Evolutionary conservation across 2,329 filamentous ascomycete species (phyloP).

Genomic region (Curvularia hawaiiensis): DNA sequence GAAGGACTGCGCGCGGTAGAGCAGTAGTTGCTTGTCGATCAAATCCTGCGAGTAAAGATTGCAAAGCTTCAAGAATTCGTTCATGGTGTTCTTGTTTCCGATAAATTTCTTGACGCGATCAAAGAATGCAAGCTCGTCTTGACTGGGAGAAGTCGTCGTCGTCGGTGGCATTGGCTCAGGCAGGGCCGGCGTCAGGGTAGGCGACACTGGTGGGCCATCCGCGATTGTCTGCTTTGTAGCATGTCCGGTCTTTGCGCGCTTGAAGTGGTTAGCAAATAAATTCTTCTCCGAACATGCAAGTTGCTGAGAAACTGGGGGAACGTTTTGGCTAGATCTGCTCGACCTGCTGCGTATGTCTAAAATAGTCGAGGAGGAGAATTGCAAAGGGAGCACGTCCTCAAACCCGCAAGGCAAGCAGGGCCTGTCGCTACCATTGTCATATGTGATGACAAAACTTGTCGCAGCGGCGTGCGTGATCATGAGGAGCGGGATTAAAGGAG

Average conservation of each 20-base stretch:
- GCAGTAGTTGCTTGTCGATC: slow-evolving; percentile 82
- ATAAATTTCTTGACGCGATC: slow-evolving; percentile 97
- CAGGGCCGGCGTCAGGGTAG: slow-evolving; percentile 84
- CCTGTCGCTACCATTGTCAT: background rate
- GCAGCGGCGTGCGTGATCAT: background rate
- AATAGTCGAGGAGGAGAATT: background rate
- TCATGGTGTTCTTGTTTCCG: slow-evolving; percentile 88
- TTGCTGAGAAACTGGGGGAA: background rate
- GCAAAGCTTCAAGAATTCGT: slow-evolving; percentile 95
- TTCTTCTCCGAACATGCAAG: background rate
- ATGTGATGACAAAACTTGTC: background rate
- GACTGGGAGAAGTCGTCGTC: slow-evolving; percentile 71
- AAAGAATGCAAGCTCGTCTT: slow-evolving; percentile 91
- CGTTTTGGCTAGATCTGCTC: background rate
- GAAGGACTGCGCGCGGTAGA: slow-evolving; percentile 82
- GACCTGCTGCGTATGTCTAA: background rate
- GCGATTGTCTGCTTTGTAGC: slow-evolving; percentile 64
- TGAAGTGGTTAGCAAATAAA: slow-evolving; percentile 10
- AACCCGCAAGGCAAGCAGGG: background rate
- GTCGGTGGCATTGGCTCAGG: slow-evolving; percentile 85
- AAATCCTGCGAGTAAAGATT: slow-evolving; percentile 94
- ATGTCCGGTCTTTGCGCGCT: slow-evolving; percentile 75
- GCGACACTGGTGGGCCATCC: slow-evolving; percentile 70
- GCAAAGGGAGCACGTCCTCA: background rate
- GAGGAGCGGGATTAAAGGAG: background rate